Percentiles rank a stretch among this genome's conserved stretches.
These are phyloP conservation scores for Suhomyces maxii DNA, from an alignment of 1,139 yeast genomes.

Conservation along the genomic window DNA sequence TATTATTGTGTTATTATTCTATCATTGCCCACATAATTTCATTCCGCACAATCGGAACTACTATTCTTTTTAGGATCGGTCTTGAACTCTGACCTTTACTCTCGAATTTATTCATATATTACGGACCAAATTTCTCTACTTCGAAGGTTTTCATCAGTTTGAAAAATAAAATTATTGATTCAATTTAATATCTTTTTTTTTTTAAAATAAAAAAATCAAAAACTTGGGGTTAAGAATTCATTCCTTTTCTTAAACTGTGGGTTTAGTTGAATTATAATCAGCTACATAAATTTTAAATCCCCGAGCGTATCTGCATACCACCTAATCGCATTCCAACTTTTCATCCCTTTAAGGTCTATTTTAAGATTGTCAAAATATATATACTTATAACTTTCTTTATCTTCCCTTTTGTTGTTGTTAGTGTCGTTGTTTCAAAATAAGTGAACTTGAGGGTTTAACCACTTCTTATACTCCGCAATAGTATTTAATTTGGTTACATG, in stretches of 20 bases:
- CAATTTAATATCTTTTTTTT: background rate
- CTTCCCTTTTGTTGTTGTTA: background rate
- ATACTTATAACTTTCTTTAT: background rate
- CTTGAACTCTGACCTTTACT: background rate
- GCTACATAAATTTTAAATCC: no score
- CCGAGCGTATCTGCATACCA: background rate
- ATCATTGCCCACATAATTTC: no score
- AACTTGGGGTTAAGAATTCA: no score
- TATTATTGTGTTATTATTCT: no score
- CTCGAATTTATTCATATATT: background rate
- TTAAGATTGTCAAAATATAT: background rate
- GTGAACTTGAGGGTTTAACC: no score
- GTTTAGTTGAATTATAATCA: no score
- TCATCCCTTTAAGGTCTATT: background rate
- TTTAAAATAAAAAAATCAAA: no score
- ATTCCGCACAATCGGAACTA: background rate
- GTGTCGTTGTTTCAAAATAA: no score
- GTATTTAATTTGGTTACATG: background rate
- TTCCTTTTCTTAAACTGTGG: no score
- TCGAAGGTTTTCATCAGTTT: background rate
- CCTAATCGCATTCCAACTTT: background rate
- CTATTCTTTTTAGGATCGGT: background rate
- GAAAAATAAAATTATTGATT: background rate
- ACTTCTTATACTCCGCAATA: background rate
- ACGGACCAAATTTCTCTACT: background rate